Evolutionary conservation across 108 stramenopile genomes (phyloP), one percentile per base, ranked within the genome.

Genomic region (Nitzschia putrida): DNA sequence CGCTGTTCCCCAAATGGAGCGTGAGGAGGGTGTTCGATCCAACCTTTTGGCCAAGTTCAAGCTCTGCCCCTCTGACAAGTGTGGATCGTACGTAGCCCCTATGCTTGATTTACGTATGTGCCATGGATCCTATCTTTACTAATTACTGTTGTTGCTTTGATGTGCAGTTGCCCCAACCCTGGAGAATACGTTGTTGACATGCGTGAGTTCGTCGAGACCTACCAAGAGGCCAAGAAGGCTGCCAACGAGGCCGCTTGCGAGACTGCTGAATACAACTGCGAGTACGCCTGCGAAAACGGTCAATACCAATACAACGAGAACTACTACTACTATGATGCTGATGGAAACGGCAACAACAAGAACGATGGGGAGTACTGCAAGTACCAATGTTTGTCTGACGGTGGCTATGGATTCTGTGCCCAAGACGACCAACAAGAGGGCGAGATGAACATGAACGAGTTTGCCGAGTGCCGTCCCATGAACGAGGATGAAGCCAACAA

Each of bases 21-120:
- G 80, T 58, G 61, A 83, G 59, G 72, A 85, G 68, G 80, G 87
- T 42, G 16, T 78, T 67, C 70, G 72, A 59, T 40, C 53, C 14
- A 51, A 87, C 51, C 66, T 78, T 16, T 71, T 91, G 29, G 88
- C 85, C 18, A 83, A 86, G 61, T 91, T 88, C 84, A 81, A 83
- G 67, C 82, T 91, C 16, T 91, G 90, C 45, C 90, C 90, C 20
- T 54, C 80, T 18, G 56, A 67, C 66, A 68, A 57, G 54, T 78
- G 73, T 21, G 51, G 75, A 41, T 64, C 53, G 47, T 49, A 49
- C 29, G 29, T 34, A 49, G 47, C 6, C 47, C 6, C n/a, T 49
- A 4, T 49, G n/a, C 18, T 4, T 49, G 47, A 49, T 5, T 1
- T 4, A 2, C 14, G 47, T 18, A 4, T 2, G n/a, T 6, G 6